Percentiles rank a stretch among this genome's conserved stretches.
phyloP scores from a whole-genome alignment of 2,329 filamentous ascomycete species.

The Harringtonia aguacate region DNA sequence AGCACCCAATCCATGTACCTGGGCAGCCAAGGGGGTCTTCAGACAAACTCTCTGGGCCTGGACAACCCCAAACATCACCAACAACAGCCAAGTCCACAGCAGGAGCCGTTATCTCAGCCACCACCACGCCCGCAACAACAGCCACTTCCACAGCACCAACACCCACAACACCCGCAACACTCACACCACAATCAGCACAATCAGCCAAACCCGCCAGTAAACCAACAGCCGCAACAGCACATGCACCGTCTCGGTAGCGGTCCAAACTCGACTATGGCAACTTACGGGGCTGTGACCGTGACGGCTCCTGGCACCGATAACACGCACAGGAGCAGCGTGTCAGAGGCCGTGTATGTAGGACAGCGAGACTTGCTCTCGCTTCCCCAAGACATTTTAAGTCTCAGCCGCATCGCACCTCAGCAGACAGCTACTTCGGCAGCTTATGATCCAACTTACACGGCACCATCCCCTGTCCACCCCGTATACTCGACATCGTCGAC shows the following conservation, averaged over 20 bases:
- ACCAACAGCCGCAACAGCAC: neutral
- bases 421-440: conserved; percentile 48
- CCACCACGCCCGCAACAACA: conserved; percentile 2
- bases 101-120: conserved; percentile 4
- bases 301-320: conserved; percentile 43
- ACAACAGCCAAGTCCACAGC: conserved; percentile 17
- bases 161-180: conserved; percentile 15
- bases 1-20: conserved; percentile 53
- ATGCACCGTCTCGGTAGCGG: neutral
- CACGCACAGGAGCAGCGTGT: conserved; percentile 47
- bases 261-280: conserved; percentile 51
- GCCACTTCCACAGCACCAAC: conserved; percentile 6
- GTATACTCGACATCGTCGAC: conserved; percentile 55
- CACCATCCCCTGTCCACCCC: conserved; percentile 54
- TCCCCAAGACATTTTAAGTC: conserved; percentile 62
- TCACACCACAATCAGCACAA: neutral
- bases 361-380: conserved; percentile 58
- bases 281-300: conserved; percentile 43
- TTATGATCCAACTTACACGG: conserved; percentile 60
- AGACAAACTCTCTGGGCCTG: conserved; percentile 47
- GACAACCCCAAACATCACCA: conserved; percentile 45
- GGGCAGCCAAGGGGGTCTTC: conserved; percentile 42
- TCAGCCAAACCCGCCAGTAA: too few relatives aligned
- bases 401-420: conserved; percentile 46
- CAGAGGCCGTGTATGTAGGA: conserved; percentile 41